Percentiles rank a stretch among this genome's conserved stretches.
Evolutionary conservation across 2,329 filamentous ascomycete species (phyloP).

Genomic region (Monilinia polystroma): DNA sequence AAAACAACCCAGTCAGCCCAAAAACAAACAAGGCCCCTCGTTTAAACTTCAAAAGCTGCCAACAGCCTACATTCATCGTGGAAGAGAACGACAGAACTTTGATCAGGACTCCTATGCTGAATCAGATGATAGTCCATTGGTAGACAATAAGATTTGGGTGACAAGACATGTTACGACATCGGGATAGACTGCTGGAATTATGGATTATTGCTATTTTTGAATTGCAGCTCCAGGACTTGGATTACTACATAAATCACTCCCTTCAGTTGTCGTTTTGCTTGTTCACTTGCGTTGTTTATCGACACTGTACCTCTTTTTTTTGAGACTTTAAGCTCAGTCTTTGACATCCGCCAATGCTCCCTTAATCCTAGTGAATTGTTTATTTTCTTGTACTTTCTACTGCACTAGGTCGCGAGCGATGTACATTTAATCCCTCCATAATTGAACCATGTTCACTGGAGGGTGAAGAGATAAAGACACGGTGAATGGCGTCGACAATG

Average conservation of each 20-base stretch:
- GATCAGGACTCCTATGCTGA: background rate
- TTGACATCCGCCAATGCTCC: background rate
- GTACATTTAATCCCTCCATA: no score
- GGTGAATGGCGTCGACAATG: no score
- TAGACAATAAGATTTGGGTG: constrained; percentile 10
- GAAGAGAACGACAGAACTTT: background rate
- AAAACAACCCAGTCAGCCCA: background rate
- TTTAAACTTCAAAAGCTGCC: background rate
- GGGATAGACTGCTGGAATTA: background rate
- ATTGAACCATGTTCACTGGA: no score
- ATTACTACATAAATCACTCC: background rate
- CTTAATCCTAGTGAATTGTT: background rate
- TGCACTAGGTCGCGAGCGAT: no score
- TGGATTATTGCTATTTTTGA: background rate
- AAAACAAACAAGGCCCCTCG: background rate
- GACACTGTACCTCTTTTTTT: background rate
- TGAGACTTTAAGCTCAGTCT: background rate
- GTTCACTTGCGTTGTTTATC: background rate
- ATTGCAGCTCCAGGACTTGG: background rate
- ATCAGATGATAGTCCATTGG: background rate
- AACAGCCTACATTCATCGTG: background rate
- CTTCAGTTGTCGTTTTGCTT: background rate
- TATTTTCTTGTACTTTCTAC: background rate
- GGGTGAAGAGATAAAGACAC: background rate
- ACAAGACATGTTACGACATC: constrained; percentile 4